These are phyloP conservation scores for Phoma herbarum DNA, from an alignment of 2,329 filamentous ascomycete genomes.

Conservation along the genomic window DNA sequence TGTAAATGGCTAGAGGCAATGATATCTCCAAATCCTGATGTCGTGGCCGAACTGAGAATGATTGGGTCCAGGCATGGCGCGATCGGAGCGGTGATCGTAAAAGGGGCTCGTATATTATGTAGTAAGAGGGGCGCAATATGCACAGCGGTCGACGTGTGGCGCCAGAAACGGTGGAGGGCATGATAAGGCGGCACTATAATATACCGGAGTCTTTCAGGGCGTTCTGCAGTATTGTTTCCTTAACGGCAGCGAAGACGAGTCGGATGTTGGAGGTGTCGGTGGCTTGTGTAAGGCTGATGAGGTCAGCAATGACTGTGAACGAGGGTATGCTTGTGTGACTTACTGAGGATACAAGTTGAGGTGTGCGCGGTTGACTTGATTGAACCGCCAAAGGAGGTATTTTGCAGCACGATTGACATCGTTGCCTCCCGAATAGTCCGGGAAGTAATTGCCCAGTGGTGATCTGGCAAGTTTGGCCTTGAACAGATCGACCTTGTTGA, in stretches of 20 bases:
- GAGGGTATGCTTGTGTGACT: background rate
- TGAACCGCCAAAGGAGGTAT: conserved; percentile 97
- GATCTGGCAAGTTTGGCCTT: conserved; percentile 91
- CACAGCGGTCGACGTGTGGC: conserved; percentile 43
- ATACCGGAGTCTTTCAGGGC: conserved; percentile 98
- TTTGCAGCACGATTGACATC: conserved; percentile 98
- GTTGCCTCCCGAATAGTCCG: conserved; percentile 96
- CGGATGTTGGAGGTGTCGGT: conserved; percentile 99
- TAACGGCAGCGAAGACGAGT: conserved; percentile 96
- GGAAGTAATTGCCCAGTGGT: conserved; percentile 93
- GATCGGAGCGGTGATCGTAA: conserved; percentile 46
- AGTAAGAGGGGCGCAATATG: conserved; percentile 40
- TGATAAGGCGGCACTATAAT: conserved; percentile 57
- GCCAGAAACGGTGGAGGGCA: conserved; percentile 15
- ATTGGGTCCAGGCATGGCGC: conserved; percentile 41
- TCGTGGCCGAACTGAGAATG: conserved; percentile 42
- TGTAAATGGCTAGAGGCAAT: conserved; percentile 48
- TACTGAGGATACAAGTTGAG: conserved; percentile 96
- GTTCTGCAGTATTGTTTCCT: conserved; percentile 98
- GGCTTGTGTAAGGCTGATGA: conserved; percentile 88
- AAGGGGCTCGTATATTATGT: conserved; percentile 47
- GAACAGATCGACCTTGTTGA: conserved; percentile 99
- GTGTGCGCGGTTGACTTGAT: conserved; percentile 96
- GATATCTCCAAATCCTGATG: conserved; percentile 46
- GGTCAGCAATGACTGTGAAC: conserved; percentile 35